Conservation (phyloP, 2,329 filamentous ascomycete species). For the Penicillium sp. region DNA sequence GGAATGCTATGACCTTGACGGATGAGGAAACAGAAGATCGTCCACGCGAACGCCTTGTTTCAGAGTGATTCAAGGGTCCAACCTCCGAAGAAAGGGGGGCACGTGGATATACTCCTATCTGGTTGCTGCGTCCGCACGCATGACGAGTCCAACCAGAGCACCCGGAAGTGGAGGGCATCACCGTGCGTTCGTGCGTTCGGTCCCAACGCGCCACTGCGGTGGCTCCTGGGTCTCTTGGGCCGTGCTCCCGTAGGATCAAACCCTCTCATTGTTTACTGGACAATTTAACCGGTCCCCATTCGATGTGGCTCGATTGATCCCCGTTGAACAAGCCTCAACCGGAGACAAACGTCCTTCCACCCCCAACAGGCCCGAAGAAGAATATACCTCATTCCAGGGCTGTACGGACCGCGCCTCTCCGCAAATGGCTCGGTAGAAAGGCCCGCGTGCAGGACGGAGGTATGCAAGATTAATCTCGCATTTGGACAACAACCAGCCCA, state of each 20-base stretch:
- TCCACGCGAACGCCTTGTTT: slow-evolving; percentile 10
- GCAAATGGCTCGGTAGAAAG: not conserved
- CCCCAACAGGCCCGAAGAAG: not conserved
- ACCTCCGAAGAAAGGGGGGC: slow-evolving; percentile 7
- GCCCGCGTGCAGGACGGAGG: slow-evolving; percentile 8
- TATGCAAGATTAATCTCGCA: slow-evolving; percentile 5
- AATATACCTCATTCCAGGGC: not conserved
- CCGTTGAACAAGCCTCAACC: not conserved
- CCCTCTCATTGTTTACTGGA: not conserved
- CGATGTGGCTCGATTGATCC: not conserved
- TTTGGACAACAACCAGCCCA: not conserved
- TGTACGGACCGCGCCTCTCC: not conserved
- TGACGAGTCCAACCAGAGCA: slow-evolving; percentile 14
- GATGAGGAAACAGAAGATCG: slow-evolving; percentile 4
- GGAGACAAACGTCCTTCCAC: not conserved
- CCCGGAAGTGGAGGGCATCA: slow-evolving; percentile 9
- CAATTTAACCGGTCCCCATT: not conserved
- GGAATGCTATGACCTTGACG: slow-evolving; percentile 13
- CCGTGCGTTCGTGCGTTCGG: not conserved
- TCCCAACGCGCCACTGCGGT: slow-evolving; percentile 1
- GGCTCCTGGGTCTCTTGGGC: slow-evolving; percentile 1
- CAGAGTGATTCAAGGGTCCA: slow-evolving; percentile 10
- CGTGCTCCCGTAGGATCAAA: slow-evolving; percentile 1
- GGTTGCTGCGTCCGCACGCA: slow-evolving; percentile 2
- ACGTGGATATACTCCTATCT: slow-evolving; percentile 11